Evolutionary conservation across 2,329 filamentous ascomycete species (phyloP), one percentile per base, ranked within the genome.

Genomic region (Fusarium nisikadoi): DNA sequence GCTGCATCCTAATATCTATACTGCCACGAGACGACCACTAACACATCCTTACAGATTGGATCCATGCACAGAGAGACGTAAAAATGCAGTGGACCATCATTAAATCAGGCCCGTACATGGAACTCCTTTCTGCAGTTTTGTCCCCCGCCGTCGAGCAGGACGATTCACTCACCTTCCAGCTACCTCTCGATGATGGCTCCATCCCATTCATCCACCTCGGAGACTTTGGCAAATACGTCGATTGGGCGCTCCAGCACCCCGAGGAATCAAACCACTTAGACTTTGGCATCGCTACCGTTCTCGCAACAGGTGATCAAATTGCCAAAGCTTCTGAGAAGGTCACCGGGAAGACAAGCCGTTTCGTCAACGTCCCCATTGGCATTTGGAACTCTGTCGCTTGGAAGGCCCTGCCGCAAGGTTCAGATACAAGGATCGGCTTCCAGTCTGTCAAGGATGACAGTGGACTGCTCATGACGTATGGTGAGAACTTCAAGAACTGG

Each of bases 1-100:
- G 45, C 19, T 14, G 0, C 8, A 5, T 2, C 19, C 4, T 3
- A 23, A 11, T 12, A 6, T 20, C 38, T 19, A 39, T 39, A 20
- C 9, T 39, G 36, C 23, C 23, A 8, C 16, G 25, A 8, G 0
- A 8, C 6, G 23, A 43, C 8, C 19, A 27, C 12, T 46, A 8
- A 46, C 25, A 29, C 43, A 29, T 39, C 11, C 19, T 9, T 20
- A 23, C 23, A 46, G 43, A 46, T 10, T 46, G 47, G 47, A 52
- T 52, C 6, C 47, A 36, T 1, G 47, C 47, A 2, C 47, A 52
- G 23, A 52, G 36, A 20, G 12, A 52, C 3, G 31, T 52, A 1
- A 27, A 36, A 4, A 52, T 52, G 47, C 47, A 20, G 3, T 52
- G 47, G 47, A 52, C 31, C 3, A 27, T 52, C 0, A 36, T 52